A percentile compares a stretch with the other conserved stretches of the same genome.
phyloP scores from a whole-genome alignment of 805 yeast species.

The Citeromyces matritensis region DNA sequence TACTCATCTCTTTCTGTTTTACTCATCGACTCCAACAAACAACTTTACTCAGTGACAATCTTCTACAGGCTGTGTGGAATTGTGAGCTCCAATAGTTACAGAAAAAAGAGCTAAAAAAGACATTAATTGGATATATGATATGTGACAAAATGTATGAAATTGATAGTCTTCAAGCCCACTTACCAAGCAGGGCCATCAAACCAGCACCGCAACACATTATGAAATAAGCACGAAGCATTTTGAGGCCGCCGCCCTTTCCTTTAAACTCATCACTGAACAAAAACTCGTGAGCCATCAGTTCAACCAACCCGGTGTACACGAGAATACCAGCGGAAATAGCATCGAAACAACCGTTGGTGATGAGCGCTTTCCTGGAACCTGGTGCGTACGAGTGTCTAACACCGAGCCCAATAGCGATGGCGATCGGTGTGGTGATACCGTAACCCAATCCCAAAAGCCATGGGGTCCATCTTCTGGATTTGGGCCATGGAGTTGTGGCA shows the following conservation, averaged over 20 bases:
- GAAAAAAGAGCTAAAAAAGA: no score
- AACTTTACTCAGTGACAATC: no score
- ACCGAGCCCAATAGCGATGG: conserved; percentile 69
- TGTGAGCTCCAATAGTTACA: no score
- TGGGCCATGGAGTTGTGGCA: conserved; percentile 36
- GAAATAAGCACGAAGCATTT: conserved; percentile 33
- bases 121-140: no score
- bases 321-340: conserved; percentile 68
- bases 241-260: conserved; percentile 36
- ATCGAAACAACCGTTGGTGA: conserved; percentile 62
- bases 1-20: no score
- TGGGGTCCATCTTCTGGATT: conserved; percentile 29
- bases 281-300: conserved; percentile 68
- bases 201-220: conserved; percentile 56
- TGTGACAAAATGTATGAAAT: no score
- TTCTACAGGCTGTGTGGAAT: no score
- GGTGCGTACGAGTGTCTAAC: conserved; percentile 50
- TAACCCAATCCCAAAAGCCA: conserved; percentile 38
- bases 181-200: conserved; percentile 62
- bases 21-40: no score
- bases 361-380: conserved; percentile 39
- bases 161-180: no score
- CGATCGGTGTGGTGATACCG: conserved; percentile 53
- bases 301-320: conserved; percentile 65
- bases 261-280: conserved; percentile 47